Percentiles rank a stretch among this genome's conserved stretches.
Conservation (phyloP, 208 protist genomes). For the Trypanosoma brucei region DNA sequence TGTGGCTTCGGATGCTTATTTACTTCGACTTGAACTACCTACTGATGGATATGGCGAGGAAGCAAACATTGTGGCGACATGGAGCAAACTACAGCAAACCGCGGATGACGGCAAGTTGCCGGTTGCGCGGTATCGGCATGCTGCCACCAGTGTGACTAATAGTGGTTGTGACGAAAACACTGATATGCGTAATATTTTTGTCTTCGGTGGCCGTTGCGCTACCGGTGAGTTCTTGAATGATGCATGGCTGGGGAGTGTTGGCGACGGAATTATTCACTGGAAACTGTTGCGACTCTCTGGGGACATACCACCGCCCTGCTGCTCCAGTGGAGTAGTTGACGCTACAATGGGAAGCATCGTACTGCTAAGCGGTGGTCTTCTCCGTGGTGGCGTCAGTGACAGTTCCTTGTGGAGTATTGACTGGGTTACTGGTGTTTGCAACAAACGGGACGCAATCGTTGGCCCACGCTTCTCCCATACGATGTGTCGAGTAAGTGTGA, state of each 20-base stretch:
- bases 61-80: slow-evolving; percentile 8
- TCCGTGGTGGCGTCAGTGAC: slow-evolving; percentile 12
- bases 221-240: slow-evolving; percentile 23
- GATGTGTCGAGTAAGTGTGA: slow-evolving; percentile 35
- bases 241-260: slow-evolving; percentile 34
- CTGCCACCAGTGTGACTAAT: slow-evolving; percentile 12
- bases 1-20: slow-evolving; percentile 36
- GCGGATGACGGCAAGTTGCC: slow-evolving; percentile 3
- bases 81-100: slow-evolving; percentile 6
- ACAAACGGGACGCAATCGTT: slow-evolving; percentile 5
- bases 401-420: slow-evolving; percentile 23
- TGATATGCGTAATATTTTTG: slow-evolving; percentile 21
- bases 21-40: slow-evolving; percentile 39
- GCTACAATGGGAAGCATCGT: slow-evolving; percentile 1
- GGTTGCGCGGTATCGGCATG: slow-evolving; percentile 45
- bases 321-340: slow-evolving; percentile 39
- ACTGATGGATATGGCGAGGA: not conserved
- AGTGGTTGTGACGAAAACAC: not conserved
- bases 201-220: slow-evolving; percentile 52
- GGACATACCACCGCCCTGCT: slow-evolving; percentile 31
- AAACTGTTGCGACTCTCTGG: slow-evolving; percentile 7
- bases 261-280: slow-evolving; percentile 25
- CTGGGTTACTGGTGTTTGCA: slow-evolving; percentile 15
- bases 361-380: slow-evolving; percentile 25
- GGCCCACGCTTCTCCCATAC: slow-evolving; percentile 61